Percentiles rank a stretch among this genome's conserved stretches.
Conservation (phyloP, 2,329 filamentous ascomycete genomes). For the Plectosphaerella sp. region DNA sequence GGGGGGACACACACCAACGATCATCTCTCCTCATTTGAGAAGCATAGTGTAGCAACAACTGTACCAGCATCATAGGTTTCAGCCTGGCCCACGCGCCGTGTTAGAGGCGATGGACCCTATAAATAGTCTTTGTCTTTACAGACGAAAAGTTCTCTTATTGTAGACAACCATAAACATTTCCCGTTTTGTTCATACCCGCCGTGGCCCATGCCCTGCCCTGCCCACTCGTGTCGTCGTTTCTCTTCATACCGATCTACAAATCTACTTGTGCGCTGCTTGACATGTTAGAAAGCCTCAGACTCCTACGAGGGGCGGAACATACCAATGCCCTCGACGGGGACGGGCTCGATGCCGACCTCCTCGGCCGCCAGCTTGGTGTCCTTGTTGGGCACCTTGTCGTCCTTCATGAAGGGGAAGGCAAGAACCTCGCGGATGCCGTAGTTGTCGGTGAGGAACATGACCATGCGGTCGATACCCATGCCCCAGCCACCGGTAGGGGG, state of each 20-base stretch:
- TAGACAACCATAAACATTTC: background rate
- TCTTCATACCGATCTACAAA: background rate
- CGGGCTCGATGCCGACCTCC: constrained; percentile 54
- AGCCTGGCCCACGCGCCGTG: constrained; percentile 4
- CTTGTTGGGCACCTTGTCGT: constrained; percentile 50
- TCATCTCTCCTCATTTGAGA: background rate
- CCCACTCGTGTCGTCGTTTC: constrained; percentile 7
- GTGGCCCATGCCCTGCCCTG: background rate
- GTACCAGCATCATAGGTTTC: constrained; percentile 5
- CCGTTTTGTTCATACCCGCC: background rate
- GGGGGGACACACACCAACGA: background rate
- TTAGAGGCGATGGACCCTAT: background rate
- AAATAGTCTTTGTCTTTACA: background rate
- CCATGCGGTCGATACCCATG: constrained; percentile 89
- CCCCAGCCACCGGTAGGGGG: constrained; percentile 96
- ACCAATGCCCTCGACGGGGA: constrained; percentile 54
- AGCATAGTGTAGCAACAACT: constrained; percentile 6
- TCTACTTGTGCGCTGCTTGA: constrained; percentile 14
- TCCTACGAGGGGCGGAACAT: background rate
- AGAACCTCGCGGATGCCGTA: constrained; percentile 91
- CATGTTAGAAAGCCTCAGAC: background rate
- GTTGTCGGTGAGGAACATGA: constrained; percentile 95
- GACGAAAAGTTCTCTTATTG: background rate
- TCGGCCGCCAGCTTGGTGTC: constrained; percentile 58
- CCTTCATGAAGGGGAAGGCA: constrained; percentile 98